These are phyloP conservation scores for Tricholoma furcatifolium DNA, from an alignment of 768 basidiomycete genomes.

Conservation along the genomic window DNA sequence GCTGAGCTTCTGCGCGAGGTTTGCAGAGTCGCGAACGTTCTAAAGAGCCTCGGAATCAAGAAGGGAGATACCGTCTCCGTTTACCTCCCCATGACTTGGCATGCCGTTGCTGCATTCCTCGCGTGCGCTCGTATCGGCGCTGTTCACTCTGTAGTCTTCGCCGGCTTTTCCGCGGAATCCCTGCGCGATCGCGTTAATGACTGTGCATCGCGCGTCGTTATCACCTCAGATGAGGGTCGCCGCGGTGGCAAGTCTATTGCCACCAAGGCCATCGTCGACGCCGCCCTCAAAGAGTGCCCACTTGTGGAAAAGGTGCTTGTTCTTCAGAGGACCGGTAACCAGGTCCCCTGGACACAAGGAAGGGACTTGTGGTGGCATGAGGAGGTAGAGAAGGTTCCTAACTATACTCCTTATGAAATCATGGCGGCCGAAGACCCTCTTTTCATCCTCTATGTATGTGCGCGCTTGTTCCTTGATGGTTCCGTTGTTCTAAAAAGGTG, in stretches of 20 bases:
- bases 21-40: slow-evolving; percentile 85
- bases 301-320: slow-evolving; percentile 90
- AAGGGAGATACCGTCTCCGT: slow-evolving; percentile 95
- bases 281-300: slow-evolving; percentile 83
- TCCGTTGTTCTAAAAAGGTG: slow-evolving; percentile 8
- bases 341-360: slow-evolving; percentile 78
- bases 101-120: slow-evolving; percentile 93
- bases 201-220: slow-evolving; percentile 86
- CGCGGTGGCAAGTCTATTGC: slow-evolving; percentile 95
- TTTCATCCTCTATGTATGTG: slow-evolving; percentile 95
- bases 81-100: slow-evolving; percentile 94
- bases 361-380: slow-evolving; percentile 98
- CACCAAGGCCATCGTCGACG: slow-evolving; percentile 91
- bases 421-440: slow-evolving; percentile 95
- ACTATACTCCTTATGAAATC: slow-evolving; percentile 84
- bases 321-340: slow-evolving; percentile 80
- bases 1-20: slow-evolving; percentile 89
- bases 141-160: slow-evolving; percentile 95
- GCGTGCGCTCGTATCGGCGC: slow-evolving; percentile 98
- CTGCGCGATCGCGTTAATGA: slow-evolving; percentile 91
- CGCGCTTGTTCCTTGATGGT: not conserved
- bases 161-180: slow-evolving; percentile 93
- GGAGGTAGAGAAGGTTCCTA: slow-evolving; percentile 78
- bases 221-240: slow-evolving; percentile 93
- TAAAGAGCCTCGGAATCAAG: slow-evolving; percentile 86